Evolutionary conservation across 2,329 filamentous ascomycete genomes (phyloP), one percentile per base, ranked within the genome.

Genomic region (Apiospora marii): DNA sequence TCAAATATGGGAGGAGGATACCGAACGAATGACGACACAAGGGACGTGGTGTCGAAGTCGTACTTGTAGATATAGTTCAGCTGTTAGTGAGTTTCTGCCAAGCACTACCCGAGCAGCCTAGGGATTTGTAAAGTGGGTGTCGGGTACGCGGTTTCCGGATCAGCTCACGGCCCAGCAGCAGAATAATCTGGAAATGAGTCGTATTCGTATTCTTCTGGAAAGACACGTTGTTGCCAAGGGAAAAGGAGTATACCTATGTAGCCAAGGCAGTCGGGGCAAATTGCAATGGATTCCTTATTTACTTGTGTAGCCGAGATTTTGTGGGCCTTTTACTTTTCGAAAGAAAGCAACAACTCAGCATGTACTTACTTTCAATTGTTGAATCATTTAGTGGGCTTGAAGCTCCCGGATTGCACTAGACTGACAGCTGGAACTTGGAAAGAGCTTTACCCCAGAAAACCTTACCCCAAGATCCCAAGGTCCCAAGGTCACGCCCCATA

Each of bases 21-120:
- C 53, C 27, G 49, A n/a, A 49, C 30, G 53, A 37, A 61, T 61
- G 53, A 61, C 53, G 53, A 61, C 53, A 61, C 53, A 37, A 34
- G 16, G 16, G 30, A 22, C n/a, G 14, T 19, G 30, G 30, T 37
- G 53, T 37, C 30, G 16, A 19, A 61, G 22, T 13, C 53, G 53
- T 19, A 58, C 24, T 8, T 58, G 12, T 58, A 58, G 27, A 58
- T 53, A 58, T 58, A 61, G 53, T 37, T 53, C n/a, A 16, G 53
- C 19, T 61, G 53, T 61, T 64, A 64, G 58, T 41, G 58, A 41
- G 1, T 41, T 13, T 22, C 30, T 37, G 30, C 58, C 58, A 64
- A 37, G 53, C 53, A 37, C 22, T 41, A 37, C 30, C 30, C 16
- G 8, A 64, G 30, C 34, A 16, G 58, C 34, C 58, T 34, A 61